Percentiles rank a stretch among this genome's conserved stretches.
phyloP scores from a whole-genome alignment of 129 eudicot genomes.

The Escallonia rubra region DNA sequence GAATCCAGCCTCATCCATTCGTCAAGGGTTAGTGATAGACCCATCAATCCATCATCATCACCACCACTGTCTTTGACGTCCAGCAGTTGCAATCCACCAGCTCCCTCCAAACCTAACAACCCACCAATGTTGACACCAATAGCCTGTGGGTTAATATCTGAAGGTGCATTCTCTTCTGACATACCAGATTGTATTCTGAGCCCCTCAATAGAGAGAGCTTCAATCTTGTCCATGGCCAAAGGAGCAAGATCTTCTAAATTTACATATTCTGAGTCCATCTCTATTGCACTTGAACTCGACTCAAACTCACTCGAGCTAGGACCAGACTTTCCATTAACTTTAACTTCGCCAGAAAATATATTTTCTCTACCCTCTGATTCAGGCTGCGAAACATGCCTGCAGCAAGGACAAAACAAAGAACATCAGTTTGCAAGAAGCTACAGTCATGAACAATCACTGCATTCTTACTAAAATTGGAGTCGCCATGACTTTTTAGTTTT shows the following conservation, averaged over 20 bases:
- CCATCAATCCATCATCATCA: slow-evolving; percentile 74
- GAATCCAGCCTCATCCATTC: slow-evolving; percentile 97
- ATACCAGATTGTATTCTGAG: slow-evolving; percentile 90
- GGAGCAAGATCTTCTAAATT: slow-evolving; percentile 84
- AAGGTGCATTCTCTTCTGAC: slow-evolving; percentile 75
- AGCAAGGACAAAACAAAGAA: slow-evolving; percentile 10
- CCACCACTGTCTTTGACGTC: slow-evolving; percentile 48
- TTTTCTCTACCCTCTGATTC: slow-evolving; percentile 33
- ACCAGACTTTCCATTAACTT: slow-evolving; percentile 12
- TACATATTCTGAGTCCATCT: slow-evolving; percentile 46
- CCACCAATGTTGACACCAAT: slow-evolving; percentile 47
- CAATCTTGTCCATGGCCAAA: slow-evolving; percentile 80
- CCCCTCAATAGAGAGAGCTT: slow-evolving; percentile 86
- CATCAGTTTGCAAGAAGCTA: background rate
- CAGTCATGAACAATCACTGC: too few relatives aligned
- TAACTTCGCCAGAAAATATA: slow-evolving; percentile 9
- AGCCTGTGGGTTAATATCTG: slow-evolving; percentile 51
- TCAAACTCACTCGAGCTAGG: slow-evolving; percentile 29
- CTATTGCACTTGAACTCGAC: slow-evolving; percentile 9
- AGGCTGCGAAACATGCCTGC: slow-evolving; percentile 49
- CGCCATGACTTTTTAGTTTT: too few relatives aligned
- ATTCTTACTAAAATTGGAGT: too few relatives aligned
- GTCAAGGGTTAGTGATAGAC: slow-evolving; percentile 74
- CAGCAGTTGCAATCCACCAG: slow-evolving; percentile 74
- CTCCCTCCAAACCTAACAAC: slow-evolving; percentile 66